A percentile compares a stretch with the other conserved stretches of the same genome.
These are phyloP conservation scores for Starmerella stigmatis DNA, from an alignment of 805 yeast species.

Conservation along the genomic window DNA sequence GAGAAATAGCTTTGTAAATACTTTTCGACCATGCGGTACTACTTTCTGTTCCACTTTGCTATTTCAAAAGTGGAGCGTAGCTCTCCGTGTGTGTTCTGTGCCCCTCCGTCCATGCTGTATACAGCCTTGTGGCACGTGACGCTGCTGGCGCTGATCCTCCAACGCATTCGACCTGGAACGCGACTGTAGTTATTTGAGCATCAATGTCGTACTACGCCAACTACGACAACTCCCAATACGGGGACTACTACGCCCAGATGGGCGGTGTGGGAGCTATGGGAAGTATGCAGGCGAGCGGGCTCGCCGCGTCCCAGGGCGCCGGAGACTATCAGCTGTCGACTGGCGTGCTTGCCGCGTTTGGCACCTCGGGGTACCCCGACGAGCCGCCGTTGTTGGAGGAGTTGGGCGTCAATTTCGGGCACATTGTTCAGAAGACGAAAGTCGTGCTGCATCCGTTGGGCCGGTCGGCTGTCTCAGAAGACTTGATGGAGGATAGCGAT, in stretches of 20 bases:
- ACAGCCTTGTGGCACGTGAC: too few relatives aligned
- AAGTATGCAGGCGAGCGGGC: slow-evolving; percentile 10
- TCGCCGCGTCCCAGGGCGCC: slow-evolving; percentile 3
- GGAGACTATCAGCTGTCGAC: slow-evolving; percentile 37
- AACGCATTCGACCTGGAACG: too few relatives aligned
- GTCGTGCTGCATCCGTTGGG: slow-evolving; percentile 71
- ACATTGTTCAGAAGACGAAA: slow-evolving; percentile 68
- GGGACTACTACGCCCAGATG: slow-evolving; percentile 14
- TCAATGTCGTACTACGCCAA: slow-evolving; percentile 21
- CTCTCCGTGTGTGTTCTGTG: too few relatives aligned
- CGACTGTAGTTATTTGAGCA: too few relatives aligned
- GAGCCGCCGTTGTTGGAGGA: slow-evolving; percentile 90
- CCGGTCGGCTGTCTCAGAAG: slow-evolving; percentile 49
- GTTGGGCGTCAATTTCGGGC: slow-evolving; percentile 82
- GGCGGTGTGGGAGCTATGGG: slow-evolving; percentile 19
- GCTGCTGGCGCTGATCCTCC: too few relatives aligned
- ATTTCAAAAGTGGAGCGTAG: too few relatives aligned
- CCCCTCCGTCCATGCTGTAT: too few relatives aligned
- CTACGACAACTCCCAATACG: slow-evolving; percentile 10
- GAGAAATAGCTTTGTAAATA: too few relatives aligned
- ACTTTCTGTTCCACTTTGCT: too few relatives aligned
- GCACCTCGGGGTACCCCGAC: slow-evolving; percentile 88
- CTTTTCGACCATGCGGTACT: too few relatives aligned
- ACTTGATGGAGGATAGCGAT: slow-evolving; percentile 78
- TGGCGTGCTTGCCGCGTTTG: slow-evolving; percentile 84